Base-by-base conservation (phyloP, 164 flowering plant species). In the Vitis vinifera region DNA sequence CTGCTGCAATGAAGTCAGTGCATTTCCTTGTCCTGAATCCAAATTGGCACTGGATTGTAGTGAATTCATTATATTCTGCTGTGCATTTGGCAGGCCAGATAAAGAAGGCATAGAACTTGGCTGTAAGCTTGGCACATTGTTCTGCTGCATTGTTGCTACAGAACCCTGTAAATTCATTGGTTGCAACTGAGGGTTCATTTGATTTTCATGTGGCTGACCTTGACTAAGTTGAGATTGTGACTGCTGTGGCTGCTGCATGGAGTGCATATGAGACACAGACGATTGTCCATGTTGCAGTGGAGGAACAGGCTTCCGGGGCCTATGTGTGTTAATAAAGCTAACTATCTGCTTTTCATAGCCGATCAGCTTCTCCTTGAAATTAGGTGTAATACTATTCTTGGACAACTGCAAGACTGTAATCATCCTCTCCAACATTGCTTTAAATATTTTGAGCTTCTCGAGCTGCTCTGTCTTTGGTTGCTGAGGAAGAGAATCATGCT, bases 11-110 rank as follows among this genome's bases (percentile, higher is more conserved):
- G 90, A 78, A 73, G 75, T 78, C 65, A 84, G 29, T 12, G 78
- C 65, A 79, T 74, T 87, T 63, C 86, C 89, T 73, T 89, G 94
- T 51, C 92, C 91, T n/a, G 88, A 67, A 66, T 92, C 95, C 76
- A 89, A 53, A 79, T 66, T 86, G 3, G 92, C 78, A 69, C 77
- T 78, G 27, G 87, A 65, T 67, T 86, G 96, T 62, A 89, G 37
- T 12, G 87, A 68, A 79, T 68, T 84, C 79, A 81, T 72, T 79
- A 86, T 73, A 72, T 70, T 87, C 59, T 83, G 91, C 65, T 84
- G 93, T 47, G 86, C 56, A 62, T 79, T 65, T 67, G 88, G 60
- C 62, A 76, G 76, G 31, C 79, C 76, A 19, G 92, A 75, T 47
- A 79, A 59, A 70, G 94, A 76, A 9, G 88, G 75, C 55, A 86